Evolutionary conservation across 768 basidiomycete species (phyloP).

Genomic region (Hebeloma cylindrosporum): DNA sequence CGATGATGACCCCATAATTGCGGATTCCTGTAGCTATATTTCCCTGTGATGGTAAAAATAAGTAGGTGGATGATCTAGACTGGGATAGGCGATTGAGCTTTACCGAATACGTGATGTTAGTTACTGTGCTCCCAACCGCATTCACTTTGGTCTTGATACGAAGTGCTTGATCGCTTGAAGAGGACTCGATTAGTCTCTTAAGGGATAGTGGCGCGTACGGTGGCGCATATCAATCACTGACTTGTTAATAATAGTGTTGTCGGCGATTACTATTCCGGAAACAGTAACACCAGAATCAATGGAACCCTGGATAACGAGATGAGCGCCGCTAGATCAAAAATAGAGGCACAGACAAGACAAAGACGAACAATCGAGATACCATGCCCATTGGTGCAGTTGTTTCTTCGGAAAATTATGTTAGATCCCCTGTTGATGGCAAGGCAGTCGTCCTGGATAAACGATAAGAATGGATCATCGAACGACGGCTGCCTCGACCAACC

Average conservation of each 20-base stretch:
- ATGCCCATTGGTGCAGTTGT: constrained; percentile 59
- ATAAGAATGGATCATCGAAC: too few species aligned
- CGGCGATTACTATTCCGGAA: constrained; percentile 44
- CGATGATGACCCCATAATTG: constrained; percentile 58
- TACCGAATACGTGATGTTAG: constrained; percentile 50
- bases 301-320: constrained; percentile 45
- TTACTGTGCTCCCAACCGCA: constrained; percentile 48
- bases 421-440: constrained; percentile 49
- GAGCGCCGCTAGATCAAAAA: neutral
- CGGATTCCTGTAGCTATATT: constrained; percentile 53
- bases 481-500: constrained; percentile 31
- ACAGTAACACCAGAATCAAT: constrained; percentile 48
- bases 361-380: constrained; percentile 55
- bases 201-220: too few species aligned
- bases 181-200: too few species aligned
- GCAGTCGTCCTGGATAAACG: constrained; percentile 51
- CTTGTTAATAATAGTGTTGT: constrained; percentile 60
- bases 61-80: neutral
- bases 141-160: constrained; percentile 58
- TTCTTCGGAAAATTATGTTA: constrained; percentile 49
- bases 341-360: neutral
- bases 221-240: constrained; percentile 17
- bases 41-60: constrained; percentile 30
- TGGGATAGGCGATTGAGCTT: constrained; percentile 10
- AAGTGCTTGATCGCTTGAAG: constrained; percentile 47